Evolutionary conservation across 1,284 basidiomycete genomes (phyloP).

Genomic region (Trichosporon sp.): DNA sequence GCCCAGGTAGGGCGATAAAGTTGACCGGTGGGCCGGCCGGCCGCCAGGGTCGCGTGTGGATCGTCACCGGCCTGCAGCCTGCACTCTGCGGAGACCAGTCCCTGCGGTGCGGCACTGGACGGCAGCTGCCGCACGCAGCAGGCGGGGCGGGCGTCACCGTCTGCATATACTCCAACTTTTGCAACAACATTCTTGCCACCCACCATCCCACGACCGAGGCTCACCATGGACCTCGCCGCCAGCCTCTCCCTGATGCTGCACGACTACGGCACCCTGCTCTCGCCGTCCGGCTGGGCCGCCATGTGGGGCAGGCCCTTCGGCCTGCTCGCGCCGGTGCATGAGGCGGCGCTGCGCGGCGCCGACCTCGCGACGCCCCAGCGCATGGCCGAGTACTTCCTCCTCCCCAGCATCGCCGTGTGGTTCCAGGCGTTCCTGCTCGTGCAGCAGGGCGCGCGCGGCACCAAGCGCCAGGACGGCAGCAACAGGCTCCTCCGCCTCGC

Average conservation of each 20-base stretch:
- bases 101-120: too few species aligned
- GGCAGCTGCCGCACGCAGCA: too few species aligned
- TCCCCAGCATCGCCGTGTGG: slow-evolving; percentile 22
- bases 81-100: too few species aligned
- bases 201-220: neutral
- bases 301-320: slow-evolving; percentile 8
- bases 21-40: neutral
- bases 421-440: slow-evolving; percentile 32
- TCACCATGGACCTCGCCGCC: neutral
- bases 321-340: slow-evolving; percentile 6
- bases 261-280: neutral
- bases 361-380: neutral
- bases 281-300: neutral
- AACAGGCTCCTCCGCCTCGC: slow-evolving; percentile 16
- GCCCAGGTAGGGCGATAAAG: neutral
- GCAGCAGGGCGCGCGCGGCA: slow-evolving; percentile 18
- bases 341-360: neutral
- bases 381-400: neutral
- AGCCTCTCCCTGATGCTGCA: neutral
- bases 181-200: neutral
- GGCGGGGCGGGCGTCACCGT: too few species aligned
- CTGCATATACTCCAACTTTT: neutral
- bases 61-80: neutral
- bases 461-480: slow-evolving; percentile 8
- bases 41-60: neutral